Evolutionary conservation across 176 grass and related monocot species (phyloP).

Genomic region (Dendrocalamus sinicus): DNA sequence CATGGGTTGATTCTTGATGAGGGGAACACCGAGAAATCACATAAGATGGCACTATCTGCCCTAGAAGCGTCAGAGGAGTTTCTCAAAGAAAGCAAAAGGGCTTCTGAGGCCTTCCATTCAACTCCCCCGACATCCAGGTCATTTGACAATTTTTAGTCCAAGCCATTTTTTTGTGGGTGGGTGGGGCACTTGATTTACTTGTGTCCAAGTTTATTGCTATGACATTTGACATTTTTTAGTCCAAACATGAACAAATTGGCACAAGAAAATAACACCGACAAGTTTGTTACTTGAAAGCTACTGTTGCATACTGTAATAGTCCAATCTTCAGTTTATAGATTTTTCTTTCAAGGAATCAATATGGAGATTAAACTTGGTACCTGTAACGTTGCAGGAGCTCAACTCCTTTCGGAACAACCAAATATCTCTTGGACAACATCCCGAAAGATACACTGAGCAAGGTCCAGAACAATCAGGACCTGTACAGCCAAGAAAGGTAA

Average conservation of each 20-base stretch:
- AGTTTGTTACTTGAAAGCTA: constrained; percentile 11
- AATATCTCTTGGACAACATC: constrained; percentile 76
- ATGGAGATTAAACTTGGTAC: constrained; percentile 9
- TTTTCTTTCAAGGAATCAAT: background rate
- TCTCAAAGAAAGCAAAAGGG: constrained; percentile 79
- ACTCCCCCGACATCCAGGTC: constrained; percentile 76
- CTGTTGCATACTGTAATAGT: constrained; percentile 11
- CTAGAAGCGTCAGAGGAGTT: constrained; percentile 79
- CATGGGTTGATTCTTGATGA: constrained; percentile 89
- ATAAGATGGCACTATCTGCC: constrained; percentile 65
- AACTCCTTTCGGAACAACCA: constrained; percentile 76
- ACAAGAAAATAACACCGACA: background rate
- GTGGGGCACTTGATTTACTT: too few species aligned
- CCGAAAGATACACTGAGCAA: constrained; percentile 71
- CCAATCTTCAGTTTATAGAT: too few species aligned
- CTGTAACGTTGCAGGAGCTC: constrained; percentile 60
- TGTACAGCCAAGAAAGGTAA: constrained; percentile 78
- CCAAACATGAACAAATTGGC: background rate
- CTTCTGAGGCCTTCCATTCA: constrained; percentile 61
- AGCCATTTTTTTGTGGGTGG: too few species aligned
- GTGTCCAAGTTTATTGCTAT: too few species aligned
- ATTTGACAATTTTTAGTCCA: constrained; percentile 13
- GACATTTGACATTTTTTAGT: background rate
- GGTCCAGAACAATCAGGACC: constrained; percentile 60
- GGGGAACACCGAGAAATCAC: constrained; percentile 71